Evolutionary conservation across 805 yeast genomes (phyloP).

Genomic region (Yarrowia hollandica): DNA sequence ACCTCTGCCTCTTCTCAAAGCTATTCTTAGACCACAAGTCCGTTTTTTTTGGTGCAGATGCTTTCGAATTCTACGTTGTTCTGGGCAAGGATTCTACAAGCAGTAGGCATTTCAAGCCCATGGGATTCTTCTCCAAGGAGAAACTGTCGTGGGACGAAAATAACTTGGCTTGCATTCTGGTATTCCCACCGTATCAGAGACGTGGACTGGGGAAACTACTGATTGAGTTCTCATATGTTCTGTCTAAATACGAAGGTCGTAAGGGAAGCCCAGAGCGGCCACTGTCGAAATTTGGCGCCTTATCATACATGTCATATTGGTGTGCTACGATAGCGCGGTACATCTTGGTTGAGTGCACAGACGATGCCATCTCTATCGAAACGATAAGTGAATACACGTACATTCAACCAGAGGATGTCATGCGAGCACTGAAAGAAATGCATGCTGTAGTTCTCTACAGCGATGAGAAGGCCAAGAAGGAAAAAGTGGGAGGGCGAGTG

Average conservation of each 20-base stretch:
- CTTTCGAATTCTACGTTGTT: constrained; percentile 72
- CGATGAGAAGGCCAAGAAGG: constrained; percentile 14
- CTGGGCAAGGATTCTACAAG: constrained; percentile 34
- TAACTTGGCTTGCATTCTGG: constrained; percentile 86
- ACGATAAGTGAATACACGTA: constrained; percentile 39
- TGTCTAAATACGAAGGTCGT: constrained; percentile 62
- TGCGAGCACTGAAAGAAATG: constrained; percentile 39
- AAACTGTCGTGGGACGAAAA: constrained; percentile 71
- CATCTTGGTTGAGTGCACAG: constrained; percentile 29
- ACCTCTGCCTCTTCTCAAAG: constrained; percentile 80
- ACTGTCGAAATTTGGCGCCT: constrained; percentile 74
- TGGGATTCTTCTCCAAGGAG: constrained; percentile 94
- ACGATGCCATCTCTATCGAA: constrained; percentile 35
- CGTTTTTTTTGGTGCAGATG: constrained; percentile 74
- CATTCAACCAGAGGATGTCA: constrained; percentile 42
- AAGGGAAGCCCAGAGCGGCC: constrained; percentile 93
- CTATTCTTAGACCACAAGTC: constrained; percentile 88
- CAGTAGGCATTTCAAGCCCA: constrained; percentile 47
- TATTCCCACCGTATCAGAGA: constrained; percentile 90
- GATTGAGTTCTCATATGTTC: constrained; percentile 77
- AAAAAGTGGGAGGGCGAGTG: constrained; percentile 1
- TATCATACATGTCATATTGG: constrained; percentile 79
- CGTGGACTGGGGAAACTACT: constrained; percentile 73
- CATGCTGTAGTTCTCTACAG: constrained; percentile 35
- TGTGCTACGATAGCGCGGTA: constrained; percentile 48